Evolutionary conservation across 257 asterid genomes (phyloP).

Genomic region (Coffea canephora): DNA sequence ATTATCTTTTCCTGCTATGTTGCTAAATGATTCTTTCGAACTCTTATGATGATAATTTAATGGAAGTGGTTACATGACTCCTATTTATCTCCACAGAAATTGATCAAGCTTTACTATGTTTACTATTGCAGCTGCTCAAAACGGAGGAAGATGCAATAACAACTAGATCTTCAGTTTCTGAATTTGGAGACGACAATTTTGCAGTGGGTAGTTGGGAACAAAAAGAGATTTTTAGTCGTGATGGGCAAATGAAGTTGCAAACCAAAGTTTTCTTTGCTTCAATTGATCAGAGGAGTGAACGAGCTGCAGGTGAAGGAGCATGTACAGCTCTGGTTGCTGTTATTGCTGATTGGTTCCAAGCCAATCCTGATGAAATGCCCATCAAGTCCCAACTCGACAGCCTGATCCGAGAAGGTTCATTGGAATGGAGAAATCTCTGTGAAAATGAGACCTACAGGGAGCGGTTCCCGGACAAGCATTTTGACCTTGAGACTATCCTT

Average conservation of each 20-base stretch:
- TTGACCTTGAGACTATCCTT: constrained; percentile 77
- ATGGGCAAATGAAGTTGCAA: constrained; percentile 64
- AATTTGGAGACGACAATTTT: constrained; percentile 72
- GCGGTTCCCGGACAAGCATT: constrained; percentile 81
- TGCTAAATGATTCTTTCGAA: background rate
- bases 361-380: constrained; percentile 54
- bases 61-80: background rate
- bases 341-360: constrained; percentile 72
- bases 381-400: constrained; percentile 78
- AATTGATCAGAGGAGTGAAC: constrained; percentile 80
- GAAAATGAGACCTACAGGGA: constrained; percentile 50
- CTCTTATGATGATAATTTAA: background rate
- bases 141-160: constrained; percentile 31
- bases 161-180: constrained; percentile 31
- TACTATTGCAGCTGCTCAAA: constrained; percentile 28
- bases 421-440: constrained; percentile 86
- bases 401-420: constrained; percentile 82
- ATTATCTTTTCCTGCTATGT: background rate
- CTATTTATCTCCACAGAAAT: background rate
- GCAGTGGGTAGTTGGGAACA: constrained; percentile 76
- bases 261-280: constrained; percentile 77
- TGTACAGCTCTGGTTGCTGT: constrained; percentile 87
- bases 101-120: constrained; percentile 2
- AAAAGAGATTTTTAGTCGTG: constrained; percentile 70
- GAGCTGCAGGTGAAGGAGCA: constrained; percentile 88